Base-by-base conservation (phyloP, 345 rosid genomes). In the Sisymbrium altissimum region DNA sequence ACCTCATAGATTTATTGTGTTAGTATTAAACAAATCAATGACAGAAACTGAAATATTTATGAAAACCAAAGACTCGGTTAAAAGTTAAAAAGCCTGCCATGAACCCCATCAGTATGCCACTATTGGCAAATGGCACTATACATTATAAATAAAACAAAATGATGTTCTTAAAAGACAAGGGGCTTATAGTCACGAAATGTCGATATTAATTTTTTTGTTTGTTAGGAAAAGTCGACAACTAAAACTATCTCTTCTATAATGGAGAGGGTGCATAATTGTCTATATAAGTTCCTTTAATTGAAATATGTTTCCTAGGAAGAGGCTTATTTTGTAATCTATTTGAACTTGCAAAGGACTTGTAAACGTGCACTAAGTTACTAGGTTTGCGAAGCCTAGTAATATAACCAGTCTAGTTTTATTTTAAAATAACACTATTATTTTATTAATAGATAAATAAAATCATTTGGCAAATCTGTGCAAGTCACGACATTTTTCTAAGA, bases 261-360 rank as follows among this genome's bases (percentile, higher is more conserved):
- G 36, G 58, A 54, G 19, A 29, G 18, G 59, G 32, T 30, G 39
- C 12, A 55, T 30, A 53, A 13, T 14, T 53, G 35, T 53, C 11
- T 53, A 23, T 52, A 52, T 2, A 52, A 52, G 33, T 52, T 25
- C 17, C 33, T 17, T 23, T 32, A 48, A 46, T 17, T 65, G 3
- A 46, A 12, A 18, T 66, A n/a, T 48, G 71, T 50, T 66, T 66
- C 71, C 71, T 66, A 50, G 59, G 59, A 50, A 6, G 66, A n/a
- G 19, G 50, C 29, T 66, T 49, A 25, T 52, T 33, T 9, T 65
- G 4, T 48, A 6, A 48, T 19, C 44, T 29, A 39, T 15, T 45
- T 8, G 14, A 14, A 45, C 25, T 63, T 44, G 15, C 48, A 10
- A 25, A 45, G 54, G 54, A 23, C 66, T 39, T 21, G 18, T 33